These are phyloP conservation scores for Abelmoschus esculentus DNA, from an alignment of 345 rosid genomes.

Conservation along the genomic window DNA sequence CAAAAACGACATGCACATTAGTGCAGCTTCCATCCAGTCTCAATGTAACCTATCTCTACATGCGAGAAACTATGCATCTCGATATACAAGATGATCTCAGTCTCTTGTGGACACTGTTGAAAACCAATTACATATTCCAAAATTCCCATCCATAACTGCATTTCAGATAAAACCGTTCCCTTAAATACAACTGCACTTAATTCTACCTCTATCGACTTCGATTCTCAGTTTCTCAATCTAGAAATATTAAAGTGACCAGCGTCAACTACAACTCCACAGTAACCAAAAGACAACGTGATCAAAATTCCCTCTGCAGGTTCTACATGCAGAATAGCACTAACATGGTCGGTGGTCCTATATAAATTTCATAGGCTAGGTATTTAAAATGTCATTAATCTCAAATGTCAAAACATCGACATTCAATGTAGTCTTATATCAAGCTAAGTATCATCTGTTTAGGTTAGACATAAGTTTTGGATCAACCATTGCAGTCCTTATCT, in stretches of 20 bases:
- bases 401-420: not conserved
- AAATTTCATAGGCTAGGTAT: not conserved
- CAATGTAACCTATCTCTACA: not conserved
- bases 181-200: not conserved
- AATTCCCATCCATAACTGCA: not conserved
- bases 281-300: not conserved
- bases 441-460: not conserved
- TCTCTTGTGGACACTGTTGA: not conserved
- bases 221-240: not conserved
- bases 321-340: not conserved
- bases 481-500: not conserved
- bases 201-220: not conserved
- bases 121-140: not conserved
- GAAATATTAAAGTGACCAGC: not conserved
- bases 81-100: not conserved
- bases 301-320: not conserved
- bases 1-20: not conserved
- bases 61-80: not conserved
- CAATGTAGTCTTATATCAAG: not conserved
- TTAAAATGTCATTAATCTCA: not conserved
- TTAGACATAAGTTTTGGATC: not conserved
- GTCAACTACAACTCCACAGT: not conserved
- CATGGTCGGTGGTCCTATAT: not conserved
- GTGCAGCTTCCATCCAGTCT: not conserved
- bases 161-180: not conserved